Base-by-base conservation (phyloP, 768 basidiomycete genomes). In the Tulasnella calospora region DNA sequence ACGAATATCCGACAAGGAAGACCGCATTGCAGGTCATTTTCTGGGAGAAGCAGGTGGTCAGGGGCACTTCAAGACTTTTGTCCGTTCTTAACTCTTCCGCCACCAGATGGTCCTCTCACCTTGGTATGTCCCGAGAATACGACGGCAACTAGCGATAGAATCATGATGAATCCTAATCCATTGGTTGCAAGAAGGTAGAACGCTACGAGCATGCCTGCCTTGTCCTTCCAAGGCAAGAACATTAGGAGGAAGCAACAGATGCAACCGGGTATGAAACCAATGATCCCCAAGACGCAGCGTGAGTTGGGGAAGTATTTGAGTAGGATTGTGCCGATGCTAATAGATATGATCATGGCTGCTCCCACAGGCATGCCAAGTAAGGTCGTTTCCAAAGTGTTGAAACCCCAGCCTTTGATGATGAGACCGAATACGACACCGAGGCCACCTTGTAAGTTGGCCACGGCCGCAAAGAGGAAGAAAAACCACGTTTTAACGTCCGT, bases 401-500 rank as follows among this genome's bases (percentile, higher is more conserved):
- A 80, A 8, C 80, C 80, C 33, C 73, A 80, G 55, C 21, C 35
- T 38, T 74, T 79, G 71, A 80, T 81, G 80, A 81, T 79, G 47
- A 79, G 71, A 47, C 61, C 72, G 78, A 74, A 79, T 55, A 76
- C 69, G 70, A 80, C 76, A 33, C 81, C 79, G 27, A 81, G 57
- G 21, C 82, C 82, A 69, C 78, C 80, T 73, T 82, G 81, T 40
- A 82, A 70, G 67, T 81, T 74, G 12, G 36, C 23, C 21, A 76
- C 35, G 21, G 51, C 74, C 8, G 55, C 69, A 55, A 81, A 79
- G 23, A 81, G 36, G 72, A 76, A 77, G 55, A 79, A 80, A 9
- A 79, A 19, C 79, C 80, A 81, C 7, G 77, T 74, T 78, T 80
- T 80, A 17, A 40, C n/a, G 70, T 81, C 81, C 21, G 61, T 72